Evolutionary conservation across 2,329 filamentous ascomycete genomes (phyloP), one percentile per base, ranked within the genome.

Genomic region (Plenodomus lindquistii): DNA sequence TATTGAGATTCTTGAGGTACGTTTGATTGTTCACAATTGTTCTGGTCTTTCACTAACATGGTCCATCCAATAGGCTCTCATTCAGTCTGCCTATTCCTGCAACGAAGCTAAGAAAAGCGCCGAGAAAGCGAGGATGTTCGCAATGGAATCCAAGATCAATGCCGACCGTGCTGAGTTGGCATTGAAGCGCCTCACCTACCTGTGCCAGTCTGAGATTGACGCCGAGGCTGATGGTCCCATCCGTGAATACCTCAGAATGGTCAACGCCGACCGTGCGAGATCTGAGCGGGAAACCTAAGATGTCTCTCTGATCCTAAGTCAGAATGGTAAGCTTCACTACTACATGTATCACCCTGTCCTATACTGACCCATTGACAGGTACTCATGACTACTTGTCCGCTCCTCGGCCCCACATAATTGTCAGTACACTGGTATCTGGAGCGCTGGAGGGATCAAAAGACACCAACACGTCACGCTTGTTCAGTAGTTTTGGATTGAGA

Each of bases 1-100:
- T 19, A 31, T 65, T 6, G 50, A 64, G 37, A 62, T 66, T 18
- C 59, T 62, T 46, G 56, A 69, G 57, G 65, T 69, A 34, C 48
- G 57, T 61, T 31, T 24, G 27, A 34, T 42, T 34, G 40, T 52
- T 16, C 27, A 44, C 19, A 13, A 18, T 2, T 48, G 35, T 35
- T 34, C 27, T 19, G 11, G 22, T 24, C 18, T 48, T 24, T 3
- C 45, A 19, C 57, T 67, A 46, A 63, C 49, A 6, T 37, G 37
- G 15, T 19, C 22, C 40, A 48, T 34, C 4, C 48, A 46, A 46
- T 47, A 69, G 64, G 48, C 52, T 45, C 43, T 66, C n/a, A 34
- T 67, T 10, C 44, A 54, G 20, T 46, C 58, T 8, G 37, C 62
- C 3, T 55, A 63, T 1, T 52, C 40, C 35, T 59, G 40, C 40